These are phyloP conservation scores for Hanseniaspora mollemarum DNA, from an alignment of 805 yeast genomes.

Conservation along the genomic window DNA sequence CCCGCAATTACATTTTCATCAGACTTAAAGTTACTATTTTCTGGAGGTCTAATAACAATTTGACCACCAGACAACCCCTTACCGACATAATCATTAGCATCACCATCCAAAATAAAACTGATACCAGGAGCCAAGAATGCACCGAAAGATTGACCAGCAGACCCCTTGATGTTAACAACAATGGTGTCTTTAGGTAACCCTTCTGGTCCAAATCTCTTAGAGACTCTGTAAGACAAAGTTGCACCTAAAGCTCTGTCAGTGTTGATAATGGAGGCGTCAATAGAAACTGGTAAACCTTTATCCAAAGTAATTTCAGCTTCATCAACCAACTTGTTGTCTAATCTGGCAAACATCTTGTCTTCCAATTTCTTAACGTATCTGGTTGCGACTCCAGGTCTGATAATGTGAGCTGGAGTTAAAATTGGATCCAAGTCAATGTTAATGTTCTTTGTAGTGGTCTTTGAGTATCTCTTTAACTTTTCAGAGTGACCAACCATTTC, in stretches of 20 bases:
- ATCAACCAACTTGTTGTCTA: slow-evolving; percentile 91
- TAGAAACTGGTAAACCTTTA: slow-evolving; percentile 89
- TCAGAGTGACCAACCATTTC: slow-evolving; percentile 99
- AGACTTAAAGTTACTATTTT: slow-evolving; percentile 70
- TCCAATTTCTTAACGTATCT: slow-evolving; percentile 87
- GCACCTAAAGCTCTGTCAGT: slow-evolving; percentile 96
- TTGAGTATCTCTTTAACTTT: slow-evolving; percentile 73
- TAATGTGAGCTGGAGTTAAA: slow-evolving; percentile 90
- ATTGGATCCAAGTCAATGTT: slow-evolving; percentile 86
- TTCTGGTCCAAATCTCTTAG: slow-evolving; percentile 83
- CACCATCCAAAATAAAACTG: slow-evolving; percentile 91
- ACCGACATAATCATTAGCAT: slow-evolving; percentile 95
- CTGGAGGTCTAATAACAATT: slow-evolving; percentile 82
- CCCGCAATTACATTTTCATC: slow-evolving; percentile 95
- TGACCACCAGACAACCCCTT: slow-evolving; percentile 96
- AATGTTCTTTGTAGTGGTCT: slow-evolving; percentile 79
- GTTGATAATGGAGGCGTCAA: slow-evolving; percentile 84
- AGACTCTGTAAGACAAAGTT: slow-evolving; percentile 84
- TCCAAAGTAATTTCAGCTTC: slow-evolving; percentile 93
- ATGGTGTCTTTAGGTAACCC: slow-evolving; percentile 94
- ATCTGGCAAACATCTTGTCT: slow-evolving; percentile 80
- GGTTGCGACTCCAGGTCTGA: slow-evolving; percentile 95
- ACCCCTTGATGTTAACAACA: slow-evolving; percentile 81
- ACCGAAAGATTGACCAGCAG: slow-evolving; percentile 98
- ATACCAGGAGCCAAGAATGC: slow-evolving; percentile 95